Conservation (phyloP, 306 rosid species). For the Sophora flavescens region DNA sequence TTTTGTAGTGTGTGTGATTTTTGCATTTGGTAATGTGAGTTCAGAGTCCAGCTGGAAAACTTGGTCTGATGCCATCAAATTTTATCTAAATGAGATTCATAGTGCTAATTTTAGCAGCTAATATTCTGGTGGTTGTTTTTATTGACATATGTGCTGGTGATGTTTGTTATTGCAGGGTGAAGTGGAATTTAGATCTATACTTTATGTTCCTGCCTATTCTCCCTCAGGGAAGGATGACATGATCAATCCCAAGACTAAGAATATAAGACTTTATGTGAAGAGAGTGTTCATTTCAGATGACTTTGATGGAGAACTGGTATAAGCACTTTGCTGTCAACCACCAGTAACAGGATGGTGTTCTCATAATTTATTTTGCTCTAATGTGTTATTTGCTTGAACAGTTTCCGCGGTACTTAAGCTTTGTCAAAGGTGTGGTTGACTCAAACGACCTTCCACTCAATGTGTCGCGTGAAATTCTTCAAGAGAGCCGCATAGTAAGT, state of each 20-base stretch:
- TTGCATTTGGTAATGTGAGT: constrained; percentile 3
- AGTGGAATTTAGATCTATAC: constrained; percentile 94
- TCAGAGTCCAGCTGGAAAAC: constrained; percentile 7
- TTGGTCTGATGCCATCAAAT: neutral
- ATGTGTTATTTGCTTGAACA: constrained; percentile 49
- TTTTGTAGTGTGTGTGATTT: constrained; percentile 7
- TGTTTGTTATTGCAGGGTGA: constrained; percentile 75
- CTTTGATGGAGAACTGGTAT: constrained; percentile 98
- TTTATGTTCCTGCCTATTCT: constrained; percentile 85
- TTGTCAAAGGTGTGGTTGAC: constrained; percentile 95
- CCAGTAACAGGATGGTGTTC: constrained; percentile 21
- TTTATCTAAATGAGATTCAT: constrained; percentile 20
- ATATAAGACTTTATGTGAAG: constrained; percentile 91
- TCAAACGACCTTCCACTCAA: constrained; percentile 98
- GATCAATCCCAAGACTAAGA: constrained; percentile 89
- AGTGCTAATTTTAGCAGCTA: neutral
- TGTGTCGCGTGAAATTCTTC: constrained; percentile 98
- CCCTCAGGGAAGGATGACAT: constrained; percentile 88
- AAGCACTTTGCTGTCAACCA: constrained; percentile 8
- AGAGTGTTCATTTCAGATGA: constrained; percentile 98
- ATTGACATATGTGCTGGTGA: constrained; percentile 40
- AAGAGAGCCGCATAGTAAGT: constrained; percentile 95
- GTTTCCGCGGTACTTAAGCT: constrained; percentile 97
- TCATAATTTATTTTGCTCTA: constrained; percentile 26
- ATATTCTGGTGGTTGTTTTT: constrained; percentile 19